Percentiles rank a stretch among this genome's conserved stretches.
Conservation (phyloP, 164 flowering plant species). For the Kingdonia uniflora region DNA sequence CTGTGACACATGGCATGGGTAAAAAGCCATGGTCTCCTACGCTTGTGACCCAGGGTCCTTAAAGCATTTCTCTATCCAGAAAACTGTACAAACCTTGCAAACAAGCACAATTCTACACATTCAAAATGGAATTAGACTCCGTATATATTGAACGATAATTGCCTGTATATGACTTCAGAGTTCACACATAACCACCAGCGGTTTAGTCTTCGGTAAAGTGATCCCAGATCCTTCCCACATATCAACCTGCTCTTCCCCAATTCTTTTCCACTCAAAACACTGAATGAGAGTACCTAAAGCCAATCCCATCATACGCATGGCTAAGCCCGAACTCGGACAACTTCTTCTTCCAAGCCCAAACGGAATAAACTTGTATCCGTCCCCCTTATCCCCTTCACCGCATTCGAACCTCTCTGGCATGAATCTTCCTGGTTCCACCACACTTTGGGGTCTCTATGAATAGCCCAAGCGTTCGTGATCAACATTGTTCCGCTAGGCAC, state of each 20-base stretch:
- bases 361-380: conserved; percentile 7
- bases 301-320: conserved; percentile 1
- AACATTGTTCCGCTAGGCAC: conserved; percentile 19
- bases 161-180: no score
- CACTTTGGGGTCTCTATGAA: conserved; percentile 22
- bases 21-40: no score
- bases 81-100: no score
- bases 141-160: no score
- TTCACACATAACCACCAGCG: conserved; percentile 6
- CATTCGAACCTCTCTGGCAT: conserved; percentile 32
- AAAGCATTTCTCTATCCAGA: no score
- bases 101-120: no score
- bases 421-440: conserved; percentile 23
- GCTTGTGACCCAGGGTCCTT: no score
- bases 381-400: neutral
- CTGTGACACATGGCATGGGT: no score
- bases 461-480: conserved; percentile 26
- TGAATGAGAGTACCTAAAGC: conserved; percentile 9
- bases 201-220: conserved; percentile 7
- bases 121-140: no score
- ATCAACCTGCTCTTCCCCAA: conserved; percentile 8
- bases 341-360: conserved; percentile 12
- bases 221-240: conserved; percentile 7
- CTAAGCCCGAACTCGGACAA: conserved; percentile 9
- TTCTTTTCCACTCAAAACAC: conserved; percentile 15